These are phyloP conservation scores for Boletus subparvulus DNA, from an alignment of 768 basidiomycete species.

Conservation along the genomic window DNA sequence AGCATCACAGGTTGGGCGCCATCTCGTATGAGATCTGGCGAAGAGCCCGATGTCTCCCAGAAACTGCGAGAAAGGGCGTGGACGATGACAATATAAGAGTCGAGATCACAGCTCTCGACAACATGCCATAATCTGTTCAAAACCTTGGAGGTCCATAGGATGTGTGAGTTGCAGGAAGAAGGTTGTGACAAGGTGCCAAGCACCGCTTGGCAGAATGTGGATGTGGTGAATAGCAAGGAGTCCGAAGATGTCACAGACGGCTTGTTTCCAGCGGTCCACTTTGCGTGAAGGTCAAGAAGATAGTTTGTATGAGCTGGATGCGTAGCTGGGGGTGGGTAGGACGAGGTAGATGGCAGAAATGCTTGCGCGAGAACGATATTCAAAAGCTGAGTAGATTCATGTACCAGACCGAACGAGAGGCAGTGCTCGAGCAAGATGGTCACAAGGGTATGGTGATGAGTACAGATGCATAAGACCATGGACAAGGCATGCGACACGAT, in stretches of 20 bases:
- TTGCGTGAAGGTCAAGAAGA: constrained; percentile 43
- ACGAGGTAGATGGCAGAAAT: constrained; percentile 27
- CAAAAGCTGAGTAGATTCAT: constrained; percentile 47
- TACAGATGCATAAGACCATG: constrained; percentile 45
- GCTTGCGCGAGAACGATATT: constrained; percentile 41
- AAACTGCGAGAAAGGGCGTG: constrained; percentile 29
- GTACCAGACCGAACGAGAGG: constrained; percentile 40
- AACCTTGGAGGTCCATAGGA: constrained; percentile 46
- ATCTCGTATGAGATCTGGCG: background rate
- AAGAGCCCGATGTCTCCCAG: constrained; percentile 1
- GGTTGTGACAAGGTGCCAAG: constrained; percentile 18
- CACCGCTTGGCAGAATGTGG: constrained; percentile 26
- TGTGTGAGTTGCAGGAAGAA: constrained; percentile 32
- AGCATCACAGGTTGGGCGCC: constrained; percentile 4
- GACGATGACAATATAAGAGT: constrained; percentile 34
- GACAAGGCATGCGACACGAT: constrained; percentile 53
- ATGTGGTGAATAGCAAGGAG: constrained; percentile 25
- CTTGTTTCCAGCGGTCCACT: constrained; percentile 34
- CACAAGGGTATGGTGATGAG: constrained; percentile 49
- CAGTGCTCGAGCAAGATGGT: constrained; percentile 51
- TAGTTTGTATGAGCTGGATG: constrained; percentile 49
- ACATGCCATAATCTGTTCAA: constrained; percentile 37
- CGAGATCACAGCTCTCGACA: constrained; percentile 32
- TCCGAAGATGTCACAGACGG: background rate
- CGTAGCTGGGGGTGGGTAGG: constrained; percentile 33